Conservation (phyloP, 164 flowering plant genomes). For the Cinnamomum micranthum region DNA sequence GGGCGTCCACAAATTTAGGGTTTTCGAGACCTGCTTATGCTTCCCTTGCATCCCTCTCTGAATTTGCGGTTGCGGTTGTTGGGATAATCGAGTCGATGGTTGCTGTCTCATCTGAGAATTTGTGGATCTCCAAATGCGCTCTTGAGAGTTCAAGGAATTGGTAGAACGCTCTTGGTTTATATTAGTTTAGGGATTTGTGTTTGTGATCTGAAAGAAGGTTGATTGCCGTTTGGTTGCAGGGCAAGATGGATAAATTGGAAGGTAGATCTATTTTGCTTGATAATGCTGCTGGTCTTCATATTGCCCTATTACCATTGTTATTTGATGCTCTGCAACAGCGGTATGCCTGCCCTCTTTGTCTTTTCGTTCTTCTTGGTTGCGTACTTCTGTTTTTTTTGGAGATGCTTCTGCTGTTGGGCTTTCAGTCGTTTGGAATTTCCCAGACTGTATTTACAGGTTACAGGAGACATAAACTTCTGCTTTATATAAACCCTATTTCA, state of each 20-base stretch:
- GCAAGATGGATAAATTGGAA: constrained; percentile 98
- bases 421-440: too few species aligned
- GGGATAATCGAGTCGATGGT: not conserved
- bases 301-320: constrained; percentile 94
- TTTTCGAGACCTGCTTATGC: too few species aligned
- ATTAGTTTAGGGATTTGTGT: not conserved
- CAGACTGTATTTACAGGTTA: too few species aligned
- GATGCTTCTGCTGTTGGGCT: too few species aligned
- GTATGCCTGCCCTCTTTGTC: constrained; percentile 28
- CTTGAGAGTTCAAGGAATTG: not conserved
- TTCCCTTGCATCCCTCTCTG: too few species aligned
- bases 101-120: not conserved
- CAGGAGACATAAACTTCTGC: too few species aligned
- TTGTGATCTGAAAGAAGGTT: not conserved
- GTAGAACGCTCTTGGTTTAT: not conserved
- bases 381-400: not conserved
- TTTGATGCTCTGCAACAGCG: constrained; percentile 78
- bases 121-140: not conserved
- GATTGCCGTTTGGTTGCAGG: constrained; percentile 39
- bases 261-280: constrained; percentile 82
- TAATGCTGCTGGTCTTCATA: constrained; percentile 74
- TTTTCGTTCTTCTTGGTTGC: not conserved
- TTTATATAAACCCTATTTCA: too few species aligned
- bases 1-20: not conserved
- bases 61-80: not conserved